Base-by-base conservation (phyloP, 345 rosid species). In the Cochlearia excelsa region DNA sequence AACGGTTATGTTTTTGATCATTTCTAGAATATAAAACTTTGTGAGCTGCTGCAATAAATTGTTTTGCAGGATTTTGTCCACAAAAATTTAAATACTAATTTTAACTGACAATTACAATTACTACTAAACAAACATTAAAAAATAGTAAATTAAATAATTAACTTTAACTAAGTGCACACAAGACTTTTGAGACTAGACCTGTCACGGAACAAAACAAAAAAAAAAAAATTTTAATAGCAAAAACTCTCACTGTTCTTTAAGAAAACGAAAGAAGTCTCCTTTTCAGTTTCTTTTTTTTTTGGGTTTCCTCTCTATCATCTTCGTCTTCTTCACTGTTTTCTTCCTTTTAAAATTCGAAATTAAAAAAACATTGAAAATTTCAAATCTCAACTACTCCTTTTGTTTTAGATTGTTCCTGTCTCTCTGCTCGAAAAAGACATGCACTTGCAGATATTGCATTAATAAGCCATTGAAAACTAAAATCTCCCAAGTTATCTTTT, bases 191-290 rank as follows among this genome's bases (percentile, higher is more conserved):
- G 59, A 40, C 57, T 60, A 61, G 49, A 23, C 23, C 10, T 50
- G 39, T 33, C 29, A 57, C 54, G 33, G 23, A 16, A 16, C 23
- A 16, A 16, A 16, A 16, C 23, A 16, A 16, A 16, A 16, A 16
- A 16, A 16, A 16, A 16, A 71, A 72, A 82, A 78, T 81, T 82
- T 85, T 79, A 51, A 44, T 74, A 63, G 68, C 46, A 35, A 16
- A 16, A 16, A 61, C 46, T 28, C 48, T 67, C 63, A 58, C 63
- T 56, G 58, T 74, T 78, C 23, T 76, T 75, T 50, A 10, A 54
- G 51, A 74, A 69, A 76, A 65, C 68, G 42, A 61, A 54, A 75
- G 67, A 70, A 70, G 68, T 77, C 69, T 77, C 76, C 74, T 79
- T 77, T 75, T 65, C 42, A 46, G 28, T 41, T 51, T 37, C 11